Base-by-base conservation (phyloP, 2,329 filamentous ascomycete genomes). In the Diaporthe nobilis region DNA sequence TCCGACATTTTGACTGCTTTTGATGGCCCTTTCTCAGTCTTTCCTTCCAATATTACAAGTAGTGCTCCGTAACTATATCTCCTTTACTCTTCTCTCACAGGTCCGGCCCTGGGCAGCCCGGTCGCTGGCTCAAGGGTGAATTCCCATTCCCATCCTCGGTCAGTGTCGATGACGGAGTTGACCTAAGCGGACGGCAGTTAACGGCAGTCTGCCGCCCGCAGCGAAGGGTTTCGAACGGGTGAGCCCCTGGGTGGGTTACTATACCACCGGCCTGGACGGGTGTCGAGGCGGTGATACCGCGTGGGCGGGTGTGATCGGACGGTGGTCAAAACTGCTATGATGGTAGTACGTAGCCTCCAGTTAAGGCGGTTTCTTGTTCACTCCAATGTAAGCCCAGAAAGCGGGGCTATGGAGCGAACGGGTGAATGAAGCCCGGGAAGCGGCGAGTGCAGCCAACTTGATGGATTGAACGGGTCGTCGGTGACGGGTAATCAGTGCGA, bases 281-380 rank as follows among this genome's bases (percentile, higher is more conserved):
- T 58, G 55, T 55, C 51, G 42, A 71, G 47, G 49, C n/a, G 42
- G 28, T 61, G 53, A 37, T 71, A 25, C 3, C 44, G 22, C 4
- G 31, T 4, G 34, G 10, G 3, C 15, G 44, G 28, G 47, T 53
- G 22, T 3, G 44, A 15, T 42, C 22, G 42, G 13, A 25, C 20
- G 25, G 9, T 55, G 49, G 39, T 57, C 71, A 65, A 65, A 65
- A 73, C 25, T 34, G 44, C 22, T 55, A n/a, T 42, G 15, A 13
- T n/a, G 37, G 31, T 39, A 22, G 15, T 51, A 39, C 31, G 53
- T 49, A 34, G 28, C 47, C 76, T 81, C 89, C 86, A 96, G 88
- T 98, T 98, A 98, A 90, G 96, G 96, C 85, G 97, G 96, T 88
- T 98, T 96, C 90, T 95, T 97, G 90, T 97, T 95, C 89, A 95